These are phyloP conservation scores for Cutaneotrichosporon dermatis DNA, from an alignment of 1,284 basidiomycete genomes.

Conservation along the genomic window DNA sequence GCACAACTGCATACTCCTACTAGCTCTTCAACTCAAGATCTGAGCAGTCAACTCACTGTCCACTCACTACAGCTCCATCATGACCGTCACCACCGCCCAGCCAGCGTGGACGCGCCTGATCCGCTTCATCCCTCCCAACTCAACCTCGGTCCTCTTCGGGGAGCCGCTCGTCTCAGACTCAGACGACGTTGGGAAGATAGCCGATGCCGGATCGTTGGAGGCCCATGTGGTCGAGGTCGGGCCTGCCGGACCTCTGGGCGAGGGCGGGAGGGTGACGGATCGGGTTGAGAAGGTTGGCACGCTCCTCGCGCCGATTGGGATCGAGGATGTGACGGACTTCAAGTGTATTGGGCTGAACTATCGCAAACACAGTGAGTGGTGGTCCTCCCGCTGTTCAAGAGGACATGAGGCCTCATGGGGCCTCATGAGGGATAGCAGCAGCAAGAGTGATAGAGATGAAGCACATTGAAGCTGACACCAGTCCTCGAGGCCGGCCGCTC, in stretches of 20 bases:
- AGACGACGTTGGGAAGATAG: slow-evolving; percentile 33
- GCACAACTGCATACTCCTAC: too few species aligned
- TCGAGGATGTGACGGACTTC: not conserved
- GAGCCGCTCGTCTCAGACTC: slow-evolving; percentile 23
- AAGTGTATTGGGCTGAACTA: slow-evolving; percentile 29
- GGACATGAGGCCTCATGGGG: not conserved
- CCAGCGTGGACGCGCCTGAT: slow-evolving; percentile 27
- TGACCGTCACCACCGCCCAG: not conserved
- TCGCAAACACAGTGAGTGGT: slow-evolving; percentile 17
- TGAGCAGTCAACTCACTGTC: too few species aligned
- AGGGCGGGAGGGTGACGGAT: slow-evolving; percentile 8
- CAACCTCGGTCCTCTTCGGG: slow-evolving; percentile 20
- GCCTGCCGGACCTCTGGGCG: slow-evolving; percentile 7
- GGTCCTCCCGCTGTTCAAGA: too few species aligned
- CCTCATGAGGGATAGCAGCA: too few species aligned
- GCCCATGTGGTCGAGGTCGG: slow-evolving; percentile 19
- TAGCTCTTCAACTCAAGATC: too few species aligned
- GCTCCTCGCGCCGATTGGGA: slow-evolving; percentile 9
- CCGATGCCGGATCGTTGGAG: slow-evolving; percentile 15
- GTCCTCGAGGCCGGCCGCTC: slow-evolving; percentile 21
- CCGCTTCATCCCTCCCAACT: slow-evolving; percentile 21
- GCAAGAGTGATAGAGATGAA: too few species aligned
- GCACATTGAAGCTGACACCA: not conserved
- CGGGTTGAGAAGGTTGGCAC: slow-evolving; percentile 5
- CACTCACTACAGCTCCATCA: too few species aligned